Conservation (phyloP, 192 early-diverging fungal species). For the Diversispora epigaea region DNA sequence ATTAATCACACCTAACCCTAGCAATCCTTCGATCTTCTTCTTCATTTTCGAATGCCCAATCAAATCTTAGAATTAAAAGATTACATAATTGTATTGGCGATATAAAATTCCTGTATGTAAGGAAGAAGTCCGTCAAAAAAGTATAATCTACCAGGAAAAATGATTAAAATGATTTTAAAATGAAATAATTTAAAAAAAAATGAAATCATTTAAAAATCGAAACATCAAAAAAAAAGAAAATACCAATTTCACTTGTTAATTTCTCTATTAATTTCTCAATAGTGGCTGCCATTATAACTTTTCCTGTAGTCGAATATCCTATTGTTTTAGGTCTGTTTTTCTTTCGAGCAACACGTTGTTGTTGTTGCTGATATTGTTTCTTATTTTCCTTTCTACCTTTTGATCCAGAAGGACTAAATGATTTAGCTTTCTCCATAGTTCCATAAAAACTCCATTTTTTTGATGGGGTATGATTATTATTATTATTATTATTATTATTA, state of each 20-base stretch:
- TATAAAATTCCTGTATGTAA: conserved; percentile 61
- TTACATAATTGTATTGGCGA: conserved; percentile 52
- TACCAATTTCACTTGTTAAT: conserved; percentile 55
- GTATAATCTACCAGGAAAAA: conserved; percentile 47
- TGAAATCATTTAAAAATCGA: not conserved
- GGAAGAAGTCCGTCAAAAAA: conserved; percentile 63
- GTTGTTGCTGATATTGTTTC: not conserved
- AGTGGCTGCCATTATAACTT: conserved; percentile 54
- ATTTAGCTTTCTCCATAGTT: too few species aligned
- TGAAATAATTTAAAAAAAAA: not conserved
- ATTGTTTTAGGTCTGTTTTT: not conserved
- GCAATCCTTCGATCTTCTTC: conserved; percentile 51
- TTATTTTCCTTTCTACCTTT: not conserved
- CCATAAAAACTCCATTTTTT: conserved; percentile 18
- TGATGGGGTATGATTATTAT: too few species aligned
- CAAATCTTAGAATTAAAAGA: conserved; percentile 54
- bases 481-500: too few species aligned
- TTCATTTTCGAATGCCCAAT: conserved; percentile 53
- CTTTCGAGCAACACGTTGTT: not conserved
- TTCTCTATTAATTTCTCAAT: conserved; percentile 57
- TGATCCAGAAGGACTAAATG: too few species aligned
- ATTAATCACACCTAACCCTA: conserved; percentile 37
- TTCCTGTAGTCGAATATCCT: not conserved
- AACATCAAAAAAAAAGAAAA: not conserved
- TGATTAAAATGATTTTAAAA: not conserved